Base-by-base conservation (phyloP, 257 asterid species). In the Salvia splendens region DNA sequence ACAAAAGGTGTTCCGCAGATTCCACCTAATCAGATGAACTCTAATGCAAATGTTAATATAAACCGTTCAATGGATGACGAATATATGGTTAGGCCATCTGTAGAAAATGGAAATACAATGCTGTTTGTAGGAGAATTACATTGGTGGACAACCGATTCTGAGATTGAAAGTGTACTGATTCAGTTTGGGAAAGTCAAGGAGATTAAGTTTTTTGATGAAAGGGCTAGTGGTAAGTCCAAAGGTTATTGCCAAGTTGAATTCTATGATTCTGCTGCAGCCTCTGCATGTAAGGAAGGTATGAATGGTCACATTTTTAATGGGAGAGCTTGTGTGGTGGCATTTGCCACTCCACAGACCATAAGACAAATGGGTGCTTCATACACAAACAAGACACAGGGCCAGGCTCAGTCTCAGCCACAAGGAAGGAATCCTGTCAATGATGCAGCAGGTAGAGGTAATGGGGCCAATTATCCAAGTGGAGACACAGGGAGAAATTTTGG, bases 101-200 rank as follows among this genome's bases (percentile, higher is more conserved):
- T 77, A 33, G 97, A 84, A 56, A 85, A 88, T 71, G 98, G 92
- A 41, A 84, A 83, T 62, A 76, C 96, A 0, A 79, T 81, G 76
- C 92, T 94, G 62, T 91, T 84, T 79, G 95, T 94, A 28, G 97
- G 99, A 12, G 99, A 91, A 66, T 62, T 94, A 75, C 97, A 94
- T 68, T 94, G 99, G 97, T 94, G 97, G 99, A 91, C 97, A 2
- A 94, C 97, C 0, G 97, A 94, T 85, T 84, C 96, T 33, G 99
- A 94, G 80, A 79, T 88, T 48, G 99, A 88, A 82, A 52, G 76
- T 35, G 97, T 87, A 75, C 76, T 91, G 49, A 77, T 81, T 70
- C 92, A 85, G 76, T 94, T 87, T 77, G 99, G 99, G 40, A 74
- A 71, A 28, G 95, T 94, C 45, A 94, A 89, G 87, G 99, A 94